Conservation (phyloP, 2,329 filamentous ascomycete species). For the Aspergillus japonicus region DNA sequence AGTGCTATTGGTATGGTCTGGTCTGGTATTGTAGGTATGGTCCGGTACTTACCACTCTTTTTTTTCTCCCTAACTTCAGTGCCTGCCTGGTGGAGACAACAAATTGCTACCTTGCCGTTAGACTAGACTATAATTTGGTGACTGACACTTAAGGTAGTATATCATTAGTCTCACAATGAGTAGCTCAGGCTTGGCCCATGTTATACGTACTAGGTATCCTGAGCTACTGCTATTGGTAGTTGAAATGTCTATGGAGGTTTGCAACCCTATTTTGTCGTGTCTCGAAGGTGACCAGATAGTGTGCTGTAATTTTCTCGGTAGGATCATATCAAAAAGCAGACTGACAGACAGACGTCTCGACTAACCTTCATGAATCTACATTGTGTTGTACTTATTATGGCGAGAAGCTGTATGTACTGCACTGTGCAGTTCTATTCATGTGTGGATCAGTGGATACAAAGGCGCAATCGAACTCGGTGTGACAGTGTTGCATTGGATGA, state of each 20-base stretch:
- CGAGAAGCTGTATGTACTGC: background rate
- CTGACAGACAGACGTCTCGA: too few species aligned
- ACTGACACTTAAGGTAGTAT: background rate
- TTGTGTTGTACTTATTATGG: background rate
- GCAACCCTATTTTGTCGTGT: too few species aligned
- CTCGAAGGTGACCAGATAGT: too few species aligned
- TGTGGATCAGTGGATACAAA: background rate
- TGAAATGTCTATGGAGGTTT: too few species aligned
- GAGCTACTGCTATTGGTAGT: too few species aligned
- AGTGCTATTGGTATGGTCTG: constrained; percentile 1
- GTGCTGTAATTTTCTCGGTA: too few species aligned
- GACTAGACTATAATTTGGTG: background rate
- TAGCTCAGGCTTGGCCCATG: background rate
- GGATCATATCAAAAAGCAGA: too few species aligned
- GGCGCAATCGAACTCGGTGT: background rate
- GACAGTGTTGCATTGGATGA: constrained; percentile 3
- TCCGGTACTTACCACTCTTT: constrained; percentile 3
- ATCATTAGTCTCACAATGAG: background rate
- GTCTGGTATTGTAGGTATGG: background rate
- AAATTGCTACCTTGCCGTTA: constrained; percentile 3
- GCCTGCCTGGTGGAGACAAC: background rate
- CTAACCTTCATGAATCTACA: too few species aligned
- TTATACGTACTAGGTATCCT: too few species aligned
- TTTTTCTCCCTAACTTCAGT: too few species aligned
- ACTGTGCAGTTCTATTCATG: background rate